These are phyloP conservation scores for Yarrowia sp. DNA, from an alignment of 805 yeast species.

Conservation along the genomic window DNA sequence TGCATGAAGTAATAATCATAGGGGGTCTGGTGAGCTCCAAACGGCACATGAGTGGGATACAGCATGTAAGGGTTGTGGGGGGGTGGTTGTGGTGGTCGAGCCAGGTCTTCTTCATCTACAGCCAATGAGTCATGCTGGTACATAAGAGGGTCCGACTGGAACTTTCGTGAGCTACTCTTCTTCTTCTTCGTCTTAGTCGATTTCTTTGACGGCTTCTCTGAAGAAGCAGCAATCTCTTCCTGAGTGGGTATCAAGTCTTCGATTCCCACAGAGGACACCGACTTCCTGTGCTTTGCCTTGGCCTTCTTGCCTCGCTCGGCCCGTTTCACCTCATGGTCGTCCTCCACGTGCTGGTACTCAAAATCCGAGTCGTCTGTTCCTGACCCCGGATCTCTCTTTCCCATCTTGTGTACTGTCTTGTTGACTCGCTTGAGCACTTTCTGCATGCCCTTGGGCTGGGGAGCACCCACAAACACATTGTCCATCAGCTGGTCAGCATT, in stretches of 20 bases:
- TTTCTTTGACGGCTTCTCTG: background rate
- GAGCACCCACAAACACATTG: constrained; percentile 19
- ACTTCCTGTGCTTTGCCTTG: background rate
- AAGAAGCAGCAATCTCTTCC: background rate
- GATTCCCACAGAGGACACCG: background rate
- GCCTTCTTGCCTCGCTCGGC: background rate
- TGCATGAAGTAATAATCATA: constrained; percentile 1
- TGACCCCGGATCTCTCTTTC: background rate
- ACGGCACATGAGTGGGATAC: constrained; percentile 15
- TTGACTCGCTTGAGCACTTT: constrained; percentile 9
- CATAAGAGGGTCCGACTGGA: constrained; percentile 8
- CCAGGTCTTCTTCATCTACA: background rate
- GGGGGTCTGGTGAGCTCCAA: constrained; percentile 6
- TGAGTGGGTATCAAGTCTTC: background rate
- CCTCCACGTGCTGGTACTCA: constrained; percentile 23
- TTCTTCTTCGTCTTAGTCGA: background rate
- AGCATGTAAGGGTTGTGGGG: constrained; percentile 12
- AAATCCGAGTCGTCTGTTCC: constrained; percentile 10
- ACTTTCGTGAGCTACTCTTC: background rate
- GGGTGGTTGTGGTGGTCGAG: constrained; percentile 6
- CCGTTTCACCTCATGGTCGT: constrained; percentile 1
- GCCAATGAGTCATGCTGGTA: constrained; percentile 11
- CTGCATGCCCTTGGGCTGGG: constrained; percentile 19
- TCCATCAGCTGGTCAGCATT: constrained; percentile 7
- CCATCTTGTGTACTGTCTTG: constrained; percentile 16